Base-by-base conservation (phyloP, 305 asterid genomes). In the Coffea humblotiana region DNA sequence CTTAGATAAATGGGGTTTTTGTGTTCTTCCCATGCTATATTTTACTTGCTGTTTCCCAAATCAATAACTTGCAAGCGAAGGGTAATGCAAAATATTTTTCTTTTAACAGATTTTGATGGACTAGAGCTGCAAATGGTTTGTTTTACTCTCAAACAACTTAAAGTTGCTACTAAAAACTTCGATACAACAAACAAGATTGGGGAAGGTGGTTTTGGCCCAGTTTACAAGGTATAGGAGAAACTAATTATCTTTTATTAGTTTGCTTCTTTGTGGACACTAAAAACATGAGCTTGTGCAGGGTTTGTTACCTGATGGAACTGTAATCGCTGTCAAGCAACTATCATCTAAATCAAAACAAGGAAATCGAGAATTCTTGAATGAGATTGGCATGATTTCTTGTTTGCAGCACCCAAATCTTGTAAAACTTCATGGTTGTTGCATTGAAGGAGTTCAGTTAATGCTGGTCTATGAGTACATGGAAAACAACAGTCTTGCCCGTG, bases 131-230 rank as follows among this genome's bases (percentile, higher is more conserved):
- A 95, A 79, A 95, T 95, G 48, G 85, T 92, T 81, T 89, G 92
- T 51, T 95, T 91, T 81, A 77, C 93, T n/a, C 81, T 93, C 75
- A 95, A 91, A 84, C 97, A 93, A 89, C 89, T 95, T 74, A 91
- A 88, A 89, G 84, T 85, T 76, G 97, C 99, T n/a, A 95, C 98
- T 2, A 89, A 88, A 81, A 89, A 95, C 93, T 95, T 95, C 56
- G 94, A 92, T 81, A 72, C 83, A 54, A 71, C 86, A 69, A 91
- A 93, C 82, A 95, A 93, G 90, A 87, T 95, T 63, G 99, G 98
- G 54, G 99, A 95, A 89, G 99, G 99, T 56, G 99, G 99, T 84
- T 95, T 95, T 64, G 99, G 99, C 67, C 88, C 99, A 1, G 99
- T 95, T 60, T 93, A 86, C 91, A 95, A 92, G 97, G 98, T 95